Percentiles rank a stretch among this genome's conserved stretches.
phyloP scores from a whole-genome alignment of 306 rosid genomes.

The Glycine tomentella region DNA sequence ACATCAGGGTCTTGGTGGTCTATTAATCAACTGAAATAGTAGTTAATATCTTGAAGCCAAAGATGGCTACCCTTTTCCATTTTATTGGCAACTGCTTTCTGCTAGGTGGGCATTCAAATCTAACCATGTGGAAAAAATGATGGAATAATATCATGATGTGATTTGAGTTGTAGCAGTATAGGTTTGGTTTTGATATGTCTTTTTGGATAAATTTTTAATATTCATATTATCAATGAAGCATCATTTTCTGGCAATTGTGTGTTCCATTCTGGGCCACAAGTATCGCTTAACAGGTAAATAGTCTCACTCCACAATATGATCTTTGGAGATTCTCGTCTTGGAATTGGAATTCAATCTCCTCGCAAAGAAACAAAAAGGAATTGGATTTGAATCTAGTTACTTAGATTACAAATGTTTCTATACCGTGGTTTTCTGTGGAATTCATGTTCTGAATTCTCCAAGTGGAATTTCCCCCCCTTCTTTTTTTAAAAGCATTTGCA shows the following conservation, averaged over 20 bases:
- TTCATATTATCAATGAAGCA: constrained; percentile 7
- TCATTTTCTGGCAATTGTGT: constrained; percentile 35
- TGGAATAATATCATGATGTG: constrained; percentile 41
- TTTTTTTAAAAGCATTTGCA: constrained; percentile 25
- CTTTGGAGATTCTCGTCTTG: too few species aligned
- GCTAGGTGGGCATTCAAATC: constrained; percentile 42
- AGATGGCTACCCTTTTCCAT: constrained; percentile 41
- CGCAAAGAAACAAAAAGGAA: neutral
- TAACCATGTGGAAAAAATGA: constrained; percentile 39
- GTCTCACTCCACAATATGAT: neutral
- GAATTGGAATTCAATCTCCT: constrained; percentile 24
- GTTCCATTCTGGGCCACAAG: constrained; percentile 46
- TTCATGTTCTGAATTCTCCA: constrained; percentile 9
- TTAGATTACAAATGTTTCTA: constrained; percentile 31
- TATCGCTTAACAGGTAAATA: constrained; percentile 1
- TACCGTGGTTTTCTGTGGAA: neutral
- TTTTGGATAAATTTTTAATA: constrained; percentile 4
- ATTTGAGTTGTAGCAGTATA: constrained; percentile 40
- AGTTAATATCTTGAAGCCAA: constrained; percentile 17
- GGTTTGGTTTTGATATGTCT: constrained; percentile 2
- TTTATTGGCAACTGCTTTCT: constrained; percentile 30
- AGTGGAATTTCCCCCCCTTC: constrained; percentile 13
- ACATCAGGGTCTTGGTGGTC: constrained; percentile 30
- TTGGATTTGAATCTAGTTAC: constrained; percentile 35
- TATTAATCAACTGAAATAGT: constrained; percentile 28